These are phyloP conservation scores for Lipomyces orientalis DNA, from an alignment of 805 yeast genomes.

Conservation along the genomic window DNA sequence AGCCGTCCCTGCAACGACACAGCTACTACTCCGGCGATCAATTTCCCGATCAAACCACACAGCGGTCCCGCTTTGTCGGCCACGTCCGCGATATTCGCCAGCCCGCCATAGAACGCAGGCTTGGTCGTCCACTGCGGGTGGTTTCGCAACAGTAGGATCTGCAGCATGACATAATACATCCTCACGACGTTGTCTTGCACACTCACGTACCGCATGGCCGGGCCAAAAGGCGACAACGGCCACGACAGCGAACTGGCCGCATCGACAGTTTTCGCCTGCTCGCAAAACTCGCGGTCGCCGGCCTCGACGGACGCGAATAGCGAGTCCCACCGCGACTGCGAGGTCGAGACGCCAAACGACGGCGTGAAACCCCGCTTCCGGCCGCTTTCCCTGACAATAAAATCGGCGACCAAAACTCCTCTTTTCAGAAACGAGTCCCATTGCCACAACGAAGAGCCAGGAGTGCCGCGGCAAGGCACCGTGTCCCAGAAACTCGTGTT, in stretches of 20 bases:
- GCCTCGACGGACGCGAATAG: slow-evolving; percentile 5
- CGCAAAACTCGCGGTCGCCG: slow-evolving; percentile 11
- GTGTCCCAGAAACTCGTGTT: slow-evolving; percentile 11
- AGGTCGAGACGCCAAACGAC: neutral
- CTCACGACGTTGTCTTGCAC: slow-evolving; percentile 11
- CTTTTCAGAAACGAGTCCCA: slow-evolving; percentile 13
- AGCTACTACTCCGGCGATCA: slow-evolving; percentile 12
- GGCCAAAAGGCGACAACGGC: slow-evolving; percentile 11
- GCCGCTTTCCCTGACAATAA: slow-evolving; percentile 18
- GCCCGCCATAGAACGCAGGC: slow-evolving; percentile 17
- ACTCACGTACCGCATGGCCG: slow-evolving; percentile 15
- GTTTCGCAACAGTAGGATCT: slow-evolving; percentile 17
- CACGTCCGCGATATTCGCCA: slow-evolving; percentile 16
- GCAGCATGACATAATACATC: slow-evolving; percentile 21
- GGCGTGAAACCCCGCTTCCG: slow-evolving; percentile 18
- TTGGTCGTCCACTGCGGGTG: slow-evolving; percentile 18
- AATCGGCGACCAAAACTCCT: slow-evolving; percentile 16
- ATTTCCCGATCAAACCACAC: slow-evolving; percentile 16
- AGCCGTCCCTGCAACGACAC: neutral
- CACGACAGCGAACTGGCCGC: slow-evolving; percentile 10
- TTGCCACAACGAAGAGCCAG: slow-evolving; percentile 5
- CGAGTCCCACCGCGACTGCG: slow-evolving; percentile 11
- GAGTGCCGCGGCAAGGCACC: slow-evolving; percentile 15
- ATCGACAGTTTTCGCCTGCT: slow-evolving; percentile 8
- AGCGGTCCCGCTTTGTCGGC: slow-evolving; percentile 10